A percentile compares a stretch with the other conserved stretches of the same genome.
phyloP scores from a whole-genome alignment of 1,139 yeast species.

The Taiozyma sp. region DNA sequence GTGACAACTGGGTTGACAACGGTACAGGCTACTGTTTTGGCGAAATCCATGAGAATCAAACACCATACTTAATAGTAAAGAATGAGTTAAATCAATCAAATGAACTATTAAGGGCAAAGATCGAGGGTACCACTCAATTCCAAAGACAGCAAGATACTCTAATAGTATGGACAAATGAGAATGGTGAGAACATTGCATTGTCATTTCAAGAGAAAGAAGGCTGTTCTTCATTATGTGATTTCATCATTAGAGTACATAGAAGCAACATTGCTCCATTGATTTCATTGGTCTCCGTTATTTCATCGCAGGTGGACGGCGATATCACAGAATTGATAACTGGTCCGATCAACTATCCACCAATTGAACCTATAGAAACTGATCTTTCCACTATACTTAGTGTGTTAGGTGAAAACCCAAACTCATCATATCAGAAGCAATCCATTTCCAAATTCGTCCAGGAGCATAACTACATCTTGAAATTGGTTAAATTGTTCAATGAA shows the following conservation, averaged over 20 bases:
- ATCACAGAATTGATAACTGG: conserved; percentile 78
- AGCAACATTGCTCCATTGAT: conserved; percentile 54
- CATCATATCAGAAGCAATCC: conserved; percentile 48
- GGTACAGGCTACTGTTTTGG: conserved; percentile 94
- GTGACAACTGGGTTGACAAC: conserved; percentile 83
- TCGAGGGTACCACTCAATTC: conserved; percentile 75
- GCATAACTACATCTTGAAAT: conserved; percentile 44
- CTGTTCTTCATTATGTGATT: conserved; percentile 78
- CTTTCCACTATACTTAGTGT: conserved; percentile 46
- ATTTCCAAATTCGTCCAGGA: conserved; percentile 47
- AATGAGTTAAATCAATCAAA: conserved; percentile 62
- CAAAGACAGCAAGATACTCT: conserved; percentile 93
- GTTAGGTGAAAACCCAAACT: conserved; percentile 46
- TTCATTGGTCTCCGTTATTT: conserved; percentile 66
- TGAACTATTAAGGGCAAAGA: conserved; percentile 54
- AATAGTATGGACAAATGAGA: conserved; percentile 86
- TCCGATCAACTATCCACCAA: conserved; percentile 63
- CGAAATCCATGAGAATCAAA: conserved; percentile 28
- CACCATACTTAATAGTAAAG: conserved; percentile 65
- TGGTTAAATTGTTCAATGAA: conserved; percentile 46
- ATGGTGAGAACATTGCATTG: conserved; percentile 78
- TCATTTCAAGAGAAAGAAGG: conserved; percentile 93
- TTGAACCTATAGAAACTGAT: conserved; percentile 38
- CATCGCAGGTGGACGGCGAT: conserved; percentile 43
- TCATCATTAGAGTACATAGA: conserved; percentile 64